These are phyloP conservation scores for Plasmodium gonderi DNA, from an alignment of 169 alveolate genomes.

Conservation along the genomic window DNA sequence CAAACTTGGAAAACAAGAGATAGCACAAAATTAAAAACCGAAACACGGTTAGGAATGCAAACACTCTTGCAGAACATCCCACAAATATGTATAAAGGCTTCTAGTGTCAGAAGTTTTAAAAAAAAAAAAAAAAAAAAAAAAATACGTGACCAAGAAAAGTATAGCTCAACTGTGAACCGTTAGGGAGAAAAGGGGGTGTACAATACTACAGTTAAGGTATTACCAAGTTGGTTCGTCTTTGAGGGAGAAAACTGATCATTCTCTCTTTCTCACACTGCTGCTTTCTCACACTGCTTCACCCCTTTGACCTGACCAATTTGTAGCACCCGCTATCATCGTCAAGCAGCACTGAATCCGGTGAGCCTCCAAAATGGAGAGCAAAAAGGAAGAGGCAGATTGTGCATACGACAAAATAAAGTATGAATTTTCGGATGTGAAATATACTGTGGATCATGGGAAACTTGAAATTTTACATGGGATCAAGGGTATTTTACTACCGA, in stretches of 20 bases:
- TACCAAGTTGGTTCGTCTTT: neutral
- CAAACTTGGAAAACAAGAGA: neutral
- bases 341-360: too few species aligned
- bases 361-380: neutral
- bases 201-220: neutral
- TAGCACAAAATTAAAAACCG: neutral
- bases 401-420: conserved; percentile 31
- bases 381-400: neutral
- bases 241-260: neutral
- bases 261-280: too few species aligned
- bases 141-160: neutral
- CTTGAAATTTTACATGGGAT: conserved; percentile 58
- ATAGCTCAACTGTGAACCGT: neutral
- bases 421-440: conserved; percentile 51
- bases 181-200: neutral
- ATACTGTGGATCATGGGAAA: conserved; percentile 47
- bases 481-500: conserved; percentile 58
- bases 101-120: too few species aligned
- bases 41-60: too few species aligned
- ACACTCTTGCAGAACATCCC: too few species aligned
- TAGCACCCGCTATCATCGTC: too few species aligned
- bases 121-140: neutral
- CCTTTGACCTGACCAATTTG: too few species aligned
- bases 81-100: too few species aligned
- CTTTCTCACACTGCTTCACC: neutral